Evolutionary conservation across 2,329 filamentous ascomycete genomes (phyloP).

Genomic region (Cytospora mali): DNA sequence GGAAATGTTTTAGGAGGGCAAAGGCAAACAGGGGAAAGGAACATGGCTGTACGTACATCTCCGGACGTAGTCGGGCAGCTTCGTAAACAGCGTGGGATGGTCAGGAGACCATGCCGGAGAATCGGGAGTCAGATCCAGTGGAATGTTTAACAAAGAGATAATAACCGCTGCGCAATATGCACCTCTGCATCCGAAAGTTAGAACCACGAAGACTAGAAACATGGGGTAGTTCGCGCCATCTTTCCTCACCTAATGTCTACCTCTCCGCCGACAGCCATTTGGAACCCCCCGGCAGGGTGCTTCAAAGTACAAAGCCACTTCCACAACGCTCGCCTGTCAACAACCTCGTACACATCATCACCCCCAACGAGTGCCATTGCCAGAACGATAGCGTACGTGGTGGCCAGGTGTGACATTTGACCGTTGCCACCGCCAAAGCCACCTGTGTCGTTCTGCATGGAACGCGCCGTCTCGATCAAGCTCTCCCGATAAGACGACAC

Average conservation of each 20-base stretch:
- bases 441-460: conserved; percentile 80
- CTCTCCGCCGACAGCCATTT: conserved; percentile 83
- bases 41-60: conserved; percentile 62
- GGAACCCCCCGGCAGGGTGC: conserved; percentile 86
- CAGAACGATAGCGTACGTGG: conserved; percentile 83
- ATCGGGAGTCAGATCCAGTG: conserved; percentile 74
- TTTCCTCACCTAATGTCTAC: conserved; percentile 76
- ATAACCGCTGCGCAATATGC: conserved; percentile 90
- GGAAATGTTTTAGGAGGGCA: conserved; percentile 25
- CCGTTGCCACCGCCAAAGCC: conserved; percentile 95
- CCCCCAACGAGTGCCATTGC: conserved; percentile 79
- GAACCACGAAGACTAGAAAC: neutral
- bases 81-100: conserved; percentile 66
- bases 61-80: conserved; percentile 77
- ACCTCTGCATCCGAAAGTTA: conserved; percentile 57
- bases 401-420: conserved; percentile 84
- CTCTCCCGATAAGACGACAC: conserved; percentile 65
- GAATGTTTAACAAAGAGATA: conserved; percentile 80
- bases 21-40: conserved; percentile 12
- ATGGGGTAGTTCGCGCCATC: neutral
- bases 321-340: conserved; percentile 87
- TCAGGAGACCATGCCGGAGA: conserved; percentile 66
- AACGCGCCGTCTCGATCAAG: conserved; percentile 73
- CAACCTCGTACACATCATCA: conserved; percentile 69
- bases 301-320: conserved; percentile 86